Percentiles rank a stretch among this genome's conserved stretches.
phyloP scores from a whole-genome alignment of 1,139 yeast species.

The Debaryomycetaceae sp. region DNA sequence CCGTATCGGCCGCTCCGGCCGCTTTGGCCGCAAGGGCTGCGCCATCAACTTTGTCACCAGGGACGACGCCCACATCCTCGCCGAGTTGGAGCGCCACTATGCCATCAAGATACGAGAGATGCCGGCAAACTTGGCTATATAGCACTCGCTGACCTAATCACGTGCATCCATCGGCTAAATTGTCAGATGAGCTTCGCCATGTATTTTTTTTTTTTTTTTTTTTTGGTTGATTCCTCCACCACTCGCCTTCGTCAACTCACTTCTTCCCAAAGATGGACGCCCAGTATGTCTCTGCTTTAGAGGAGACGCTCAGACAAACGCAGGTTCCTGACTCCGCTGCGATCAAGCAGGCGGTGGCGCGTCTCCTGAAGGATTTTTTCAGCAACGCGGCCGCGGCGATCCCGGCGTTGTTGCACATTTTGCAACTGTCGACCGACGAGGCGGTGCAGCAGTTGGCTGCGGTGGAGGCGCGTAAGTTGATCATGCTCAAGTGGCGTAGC shows the following conservation, averaged over 20 bases:
- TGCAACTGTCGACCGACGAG: conserved; percentile 61
- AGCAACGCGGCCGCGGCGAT: conserved; percentile 59
- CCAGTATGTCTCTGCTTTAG: conserved; percentile 65
- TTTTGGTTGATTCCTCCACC: conserved; percentile 1
- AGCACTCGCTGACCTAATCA: too few relatives aligned
- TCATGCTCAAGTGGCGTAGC: conserved; percentile 64
- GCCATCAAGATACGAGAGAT: conserved; percentile 76
- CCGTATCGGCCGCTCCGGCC: conserved; percentile 90
- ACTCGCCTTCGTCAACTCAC: not conserved
- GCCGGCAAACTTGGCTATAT: conserved; percentile 62
- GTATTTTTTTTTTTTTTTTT: conserved; percentile 1
- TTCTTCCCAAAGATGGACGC: conserved; percentile 47
- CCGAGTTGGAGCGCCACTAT: conserved; percentile 74
- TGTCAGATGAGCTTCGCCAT: too few relatives aligned
- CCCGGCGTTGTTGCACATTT: conserved; percentile 78
- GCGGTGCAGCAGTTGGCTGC: conserved; percentile 83
- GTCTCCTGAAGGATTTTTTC: conserved; percentile 73
- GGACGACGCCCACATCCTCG: conserved; percentile 57
- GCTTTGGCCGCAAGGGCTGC: conserved; percentile 94
- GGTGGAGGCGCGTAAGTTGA: conserved; percentile 88
- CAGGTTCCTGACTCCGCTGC: conserved; percentile 72
- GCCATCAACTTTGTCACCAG: conserved; percentile 84
- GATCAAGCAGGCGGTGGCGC: conserved; percentile 77
- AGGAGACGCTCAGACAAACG: conserved; percentile 72
- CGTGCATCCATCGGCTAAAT: too few relatives aligned